Base-by-base conservation (phyloP, 2,329 filamentous ascomycete species). In the Penicillium sclerotigenum region DNA sequence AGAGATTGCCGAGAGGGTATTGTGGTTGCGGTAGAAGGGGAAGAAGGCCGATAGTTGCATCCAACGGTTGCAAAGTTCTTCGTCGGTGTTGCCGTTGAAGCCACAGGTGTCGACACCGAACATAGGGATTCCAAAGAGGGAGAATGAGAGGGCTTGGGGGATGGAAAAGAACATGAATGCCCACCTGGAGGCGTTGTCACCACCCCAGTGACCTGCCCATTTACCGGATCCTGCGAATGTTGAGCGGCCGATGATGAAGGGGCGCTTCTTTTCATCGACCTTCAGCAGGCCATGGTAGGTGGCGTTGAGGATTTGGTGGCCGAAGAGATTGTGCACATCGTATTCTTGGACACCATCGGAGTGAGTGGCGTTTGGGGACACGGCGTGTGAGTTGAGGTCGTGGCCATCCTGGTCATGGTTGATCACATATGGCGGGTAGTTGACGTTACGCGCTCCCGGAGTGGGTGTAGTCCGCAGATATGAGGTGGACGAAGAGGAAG, bases 211-310 rank as follows among this genome's bases (percentile, higher is more conserved):
- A 1, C 89, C 90, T 1, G 89, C 87, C 76, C 83, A 88, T 69
- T 84, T 85, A 1, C 91, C 90, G 0, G 84, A 84, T 3, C 90
- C 90, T 10, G 89, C 81, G 67, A 93, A 94, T 1, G 90, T 94
- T 37, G 87, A 90, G 16, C 91, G 86, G 0, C 88, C 89, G 65
- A 96, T 91, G 68, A 96, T 88, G 73, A 95, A 90, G 0, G 91
- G 91, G 0, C 91, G 85, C 70, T 89, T 88, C 14, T 76, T 79
- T 0, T 87, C 84, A 57, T 84, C 83, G 18, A 89, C 78, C 2
- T 78, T 71, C 3, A 87, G 76, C 31, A 94, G 82, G 55, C 85
- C 88, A 45, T 87, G 76, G 68, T 91, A 90, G 0, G 90, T 94
- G 10, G 89, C 88, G 57, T 88, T 88, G 54, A 91, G 78, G 61